Evolutionary conservation across 78 protist species (phyloP).

Genomic region (Dictyostelium capitatum): DNA sequence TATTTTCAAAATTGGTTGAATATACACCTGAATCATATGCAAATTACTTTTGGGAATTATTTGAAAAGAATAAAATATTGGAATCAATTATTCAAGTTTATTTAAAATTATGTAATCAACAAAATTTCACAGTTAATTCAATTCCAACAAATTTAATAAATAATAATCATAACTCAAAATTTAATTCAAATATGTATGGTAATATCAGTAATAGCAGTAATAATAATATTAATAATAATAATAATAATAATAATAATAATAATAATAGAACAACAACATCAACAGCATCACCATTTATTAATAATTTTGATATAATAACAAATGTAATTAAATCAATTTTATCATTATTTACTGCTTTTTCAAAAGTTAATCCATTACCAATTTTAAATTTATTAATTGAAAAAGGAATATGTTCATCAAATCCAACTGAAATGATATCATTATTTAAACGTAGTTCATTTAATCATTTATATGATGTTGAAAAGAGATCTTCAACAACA

Average conservation of each 20-base stretch:
- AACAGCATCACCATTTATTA: not conserved
- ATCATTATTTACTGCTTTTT: slow-evolving; percentile 15
- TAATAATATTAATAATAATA: not conserved
- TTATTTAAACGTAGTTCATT: slow-evolving; percentile 21
- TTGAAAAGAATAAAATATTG: not conserved
- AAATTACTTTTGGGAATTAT: slow-evolving; percentile 26
- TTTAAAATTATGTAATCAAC: not conserved
- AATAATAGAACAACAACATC: not conserved
- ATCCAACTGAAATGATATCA: not conserved
- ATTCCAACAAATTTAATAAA: not conserved
- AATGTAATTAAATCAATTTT: not conserved
- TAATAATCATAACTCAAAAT: not conserved
- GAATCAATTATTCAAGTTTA: not conserved
- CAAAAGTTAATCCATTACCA: not conserved
- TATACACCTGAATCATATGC: not conserved
- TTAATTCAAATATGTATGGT: not conserved
- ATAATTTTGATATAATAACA: not conserved
- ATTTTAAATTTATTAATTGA: slow-evolving; percentile 21
- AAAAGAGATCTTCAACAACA: slow-evolving; percentile 19
- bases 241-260: not conserved
- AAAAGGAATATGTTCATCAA: slow-evolving; percentile 27
- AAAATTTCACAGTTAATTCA: not conserved
- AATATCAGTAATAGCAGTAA: not conserved
- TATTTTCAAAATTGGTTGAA: not conserved
- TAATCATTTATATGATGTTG: slow-evolving; percentile 1